These are phyloP conservation scores for Bimuria novae-zelandiae DNA, from an alignment of 2,329 filamentous ascomycete genomes.

Conservation along the genomic window DNA sequence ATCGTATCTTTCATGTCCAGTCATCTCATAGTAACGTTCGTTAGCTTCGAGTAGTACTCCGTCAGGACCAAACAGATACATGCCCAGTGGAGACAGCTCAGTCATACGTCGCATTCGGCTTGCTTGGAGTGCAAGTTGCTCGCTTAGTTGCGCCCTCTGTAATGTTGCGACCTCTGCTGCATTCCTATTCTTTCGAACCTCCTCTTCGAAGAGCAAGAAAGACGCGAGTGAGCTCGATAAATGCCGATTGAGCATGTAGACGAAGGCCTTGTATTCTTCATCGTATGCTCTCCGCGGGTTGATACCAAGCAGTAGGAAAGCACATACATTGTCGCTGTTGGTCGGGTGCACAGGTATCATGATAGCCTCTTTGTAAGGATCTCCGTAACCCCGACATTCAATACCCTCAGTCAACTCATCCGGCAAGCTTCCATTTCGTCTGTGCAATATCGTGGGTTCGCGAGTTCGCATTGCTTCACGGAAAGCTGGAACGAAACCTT, in stretches of 20 bases:
- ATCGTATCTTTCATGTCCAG: conserved; percentile 46
- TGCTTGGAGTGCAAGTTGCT: conserved; percentile 35
- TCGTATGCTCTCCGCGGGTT: conserved; percentile 42
- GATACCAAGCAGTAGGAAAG: conserved; percentile 38
- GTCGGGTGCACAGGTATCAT: conserved; percentile 40
- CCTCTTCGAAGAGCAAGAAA: conserved; percentile 39
- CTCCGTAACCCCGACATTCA: conserved; percentile 38
- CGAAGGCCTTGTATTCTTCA: conserved; percentile 38
- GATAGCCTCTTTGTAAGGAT: conserved; percentile 39
- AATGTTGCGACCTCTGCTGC: conserved; percentile 33
- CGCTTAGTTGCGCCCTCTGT: conserved; percentile 34
- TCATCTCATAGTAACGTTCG: conserved; percentile 56
- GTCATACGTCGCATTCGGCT: conserved; percentile 43
- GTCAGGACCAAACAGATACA: conserved; percentile 44
- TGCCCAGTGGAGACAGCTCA: conserved; percentile 39
- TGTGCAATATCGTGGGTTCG: conserved; percentile 33
- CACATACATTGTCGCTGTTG: conserved; percentile 36
- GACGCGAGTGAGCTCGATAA: conserved; percentile 41
- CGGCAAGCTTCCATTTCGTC: conserved; percentile 32
- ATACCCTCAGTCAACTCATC: conserved; percentile 34
- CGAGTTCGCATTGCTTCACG: conserved; percentile 40
- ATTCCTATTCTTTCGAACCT: conserved; percentile 32
- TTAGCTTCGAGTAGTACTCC: conserved; percentile 51
- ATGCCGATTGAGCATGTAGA: conserved; percentile 37
- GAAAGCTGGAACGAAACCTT: conserved; percentile 39